Percentiles rank a stretch among this genome's conserved stretches.
These are phyloP conservation scores for Dioszegia crocea DNA, from an alignment of 768 basidiomycete genomes.

Conservation along the genomic window DNA sequence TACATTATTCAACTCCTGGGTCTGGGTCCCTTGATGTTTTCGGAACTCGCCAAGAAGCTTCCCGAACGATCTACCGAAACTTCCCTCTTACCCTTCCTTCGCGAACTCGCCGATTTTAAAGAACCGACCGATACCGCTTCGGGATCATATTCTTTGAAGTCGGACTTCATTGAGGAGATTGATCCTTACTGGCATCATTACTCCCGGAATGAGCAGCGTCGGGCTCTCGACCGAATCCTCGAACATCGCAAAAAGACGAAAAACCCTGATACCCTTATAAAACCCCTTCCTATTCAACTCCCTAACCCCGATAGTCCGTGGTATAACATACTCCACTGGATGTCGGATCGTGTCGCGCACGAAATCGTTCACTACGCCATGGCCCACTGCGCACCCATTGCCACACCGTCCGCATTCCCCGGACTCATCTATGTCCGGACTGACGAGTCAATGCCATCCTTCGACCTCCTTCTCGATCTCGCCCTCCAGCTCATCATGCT, in stretches of 20 bases:
- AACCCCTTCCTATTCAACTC: constrained; percentile 68
- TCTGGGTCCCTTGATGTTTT: constrained; percentile 79
- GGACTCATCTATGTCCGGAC: constrained; percentile 13
- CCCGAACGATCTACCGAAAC: constrained; percentile 86
- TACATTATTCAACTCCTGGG: constrained; percentile 89
- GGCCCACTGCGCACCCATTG: constrained; percentile 31
- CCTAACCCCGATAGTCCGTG: constrained; percentile 61
- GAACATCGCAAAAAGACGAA: constrained; percentile 54
- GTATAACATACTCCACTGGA: constrained; percentile 59
- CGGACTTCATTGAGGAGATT: constrained; percentile 76
- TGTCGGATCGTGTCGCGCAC: constrained; percentile 67
- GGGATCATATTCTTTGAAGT: constrained; percentile 83
- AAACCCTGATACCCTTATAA: constrained; percentile 64
- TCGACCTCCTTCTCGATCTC: constrained; percentile 84
- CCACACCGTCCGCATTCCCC: constrained; percentile 24
- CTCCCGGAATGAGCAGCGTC: constrained; percentile 85
- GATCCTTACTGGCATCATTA: constrained; percentile 97
- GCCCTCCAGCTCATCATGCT: constrained; percentile 80
- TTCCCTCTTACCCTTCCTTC: constrained; percentile 72
- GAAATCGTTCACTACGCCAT: constrained; percentile 76
- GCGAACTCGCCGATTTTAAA: constrained; percentile 74
- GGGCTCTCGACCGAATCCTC: constrained; percentile 70
- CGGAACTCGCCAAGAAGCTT: constrained; percentile 83
- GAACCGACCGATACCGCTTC: constrained; percentile 70
- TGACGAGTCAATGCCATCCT: constrained; percentile 22